Conservation (phyloP, 2,329 filamentous ascomycete genomes). For the Claviceps capensis region DNA sequence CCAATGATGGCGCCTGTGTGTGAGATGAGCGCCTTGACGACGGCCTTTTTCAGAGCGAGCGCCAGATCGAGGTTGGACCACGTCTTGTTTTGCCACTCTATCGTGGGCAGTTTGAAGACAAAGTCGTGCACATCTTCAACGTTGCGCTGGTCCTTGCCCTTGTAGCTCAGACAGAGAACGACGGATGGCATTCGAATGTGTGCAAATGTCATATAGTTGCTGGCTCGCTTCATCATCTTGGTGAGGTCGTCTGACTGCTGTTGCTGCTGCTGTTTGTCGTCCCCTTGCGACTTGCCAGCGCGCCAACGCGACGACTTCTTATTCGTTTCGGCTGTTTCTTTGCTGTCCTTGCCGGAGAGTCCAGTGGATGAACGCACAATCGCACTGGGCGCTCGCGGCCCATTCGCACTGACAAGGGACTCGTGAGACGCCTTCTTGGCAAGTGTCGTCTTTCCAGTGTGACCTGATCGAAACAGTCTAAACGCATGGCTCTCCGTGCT, state of each 20-base stretch:
- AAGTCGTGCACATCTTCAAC: constrained; percentile 95
- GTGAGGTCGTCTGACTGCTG: constrained; percentile 76
- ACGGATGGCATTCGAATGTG: constrained; percentile 93
- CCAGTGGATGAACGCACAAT: constrained; percentile 34
- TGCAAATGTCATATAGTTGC: constrained; percentile 93
- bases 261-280: constrained; percentile 45
- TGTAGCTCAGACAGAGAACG: constrained; percentile 89
- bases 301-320: constrained; percentile 42
- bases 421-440: constrained; percentile 43
- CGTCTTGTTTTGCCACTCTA: constrained; percentile 97
- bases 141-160: constrained; percentile 89
- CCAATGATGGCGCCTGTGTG: constrained; percentile 94
- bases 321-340: constrained; percentile 23
- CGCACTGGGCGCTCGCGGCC: constrained; percentile 21
- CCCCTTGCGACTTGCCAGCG: constrained; percentile 31
- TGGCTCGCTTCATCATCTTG: constrained; percentile 91
- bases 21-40: constrained; percentile 85
- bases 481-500: constrained; percentile 30
- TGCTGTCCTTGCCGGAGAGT: constrained; percentile 25
- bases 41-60: constrained; percentile 82
- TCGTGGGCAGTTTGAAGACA: constrained; percentile 84
- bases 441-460: constrained; percentile 27
- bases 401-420: constrained; percentile 31
- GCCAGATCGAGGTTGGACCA: constrained; percentile 97
- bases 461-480: constrained; percentile 34